Evolutionary conservation across 2,329 filamentous ascomycete species (phyloP), one percentile per base, ranked within the genome.

Genomic region (Aspergillus tanneri): DNA sequence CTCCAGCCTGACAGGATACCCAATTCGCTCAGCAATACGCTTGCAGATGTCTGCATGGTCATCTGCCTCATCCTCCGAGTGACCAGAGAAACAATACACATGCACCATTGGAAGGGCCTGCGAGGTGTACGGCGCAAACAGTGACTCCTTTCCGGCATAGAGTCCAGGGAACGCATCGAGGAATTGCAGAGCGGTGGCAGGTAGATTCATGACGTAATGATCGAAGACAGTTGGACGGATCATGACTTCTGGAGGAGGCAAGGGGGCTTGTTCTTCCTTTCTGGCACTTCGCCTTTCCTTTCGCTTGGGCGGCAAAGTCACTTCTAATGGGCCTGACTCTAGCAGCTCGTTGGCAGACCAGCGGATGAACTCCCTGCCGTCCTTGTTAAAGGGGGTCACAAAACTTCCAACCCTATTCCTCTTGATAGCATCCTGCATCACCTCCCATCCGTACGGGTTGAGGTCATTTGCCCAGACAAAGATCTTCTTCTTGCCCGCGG

Each of bases 181-280:
- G 66, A 99, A 99, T 49, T 87, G 85, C 51, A 93, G 85, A 1
- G 93, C 92, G 1, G 84, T 87, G 1, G 91, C 93, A 0, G 93
- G 93, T 12, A 99, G 85, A 71, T 99, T 99, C 89, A 99, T 96
- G 57, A 97, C 87, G 68, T 91, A 99, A 74, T 97, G 93, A n/a
- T 84, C 80, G 66, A 97, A 88, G 28, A 85, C 85, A 2, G 79
- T 78, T 2, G 92, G 92, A 37, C 66, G 66, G 21, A 57, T 58
- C 47, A 65, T 69, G 39, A 56, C 52, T 43, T 66, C 54, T 2
- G 58, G 50, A 2, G 57, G 55, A 2, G 57, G 60, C 6, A 52
- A 51, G 52, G 50, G 51, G 58, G 64, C 58, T 49, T 55, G 36
- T 43, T 72, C 44, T 70, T 72, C 40, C 34, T 43, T 48, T 18